phyloP scores from a whole-genome alignment of 768 basidiomycete genomes.

The Suillus bovinus region DNA sequence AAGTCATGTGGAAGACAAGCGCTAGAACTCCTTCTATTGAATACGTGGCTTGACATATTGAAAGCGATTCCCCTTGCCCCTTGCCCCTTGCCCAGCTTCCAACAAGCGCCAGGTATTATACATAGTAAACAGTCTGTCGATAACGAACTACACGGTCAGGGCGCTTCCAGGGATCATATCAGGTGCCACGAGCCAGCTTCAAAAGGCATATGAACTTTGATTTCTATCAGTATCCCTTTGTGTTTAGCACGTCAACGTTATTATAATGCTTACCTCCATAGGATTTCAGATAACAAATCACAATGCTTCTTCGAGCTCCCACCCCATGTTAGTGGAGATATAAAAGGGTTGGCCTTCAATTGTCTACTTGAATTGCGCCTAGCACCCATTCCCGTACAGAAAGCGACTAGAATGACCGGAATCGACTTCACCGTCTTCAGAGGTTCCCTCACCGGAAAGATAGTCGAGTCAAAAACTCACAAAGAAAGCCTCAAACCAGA shows the following conservation, averaged over 20 bases:
- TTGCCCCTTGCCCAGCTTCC: neutral
- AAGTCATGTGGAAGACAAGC: neutral
- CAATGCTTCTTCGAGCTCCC: neutral
- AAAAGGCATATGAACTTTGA: neutral
- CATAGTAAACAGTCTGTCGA: neutral
- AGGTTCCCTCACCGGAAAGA: constrained; percentile 22
- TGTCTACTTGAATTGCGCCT: neutral
- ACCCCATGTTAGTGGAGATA: neutral
- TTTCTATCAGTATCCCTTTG: neutral
- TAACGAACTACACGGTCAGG: neutral
- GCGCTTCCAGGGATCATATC: neutral
- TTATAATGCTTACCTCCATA: neutral
- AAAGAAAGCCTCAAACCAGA: constrained; percentile 23
- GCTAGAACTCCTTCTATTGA: neutral
- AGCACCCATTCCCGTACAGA: neutral
- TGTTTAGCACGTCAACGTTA: neutral
- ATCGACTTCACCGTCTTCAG: constrained; percentile 34
- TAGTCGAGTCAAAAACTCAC: constrained; percentile 19
- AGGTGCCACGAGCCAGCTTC: neutral
- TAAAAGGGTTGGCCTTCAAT: neutral
- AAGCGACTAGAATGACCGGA: constrained; percentile 12
- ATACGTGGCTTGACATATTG: neutral
- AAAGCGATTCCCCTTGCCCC: neutral
- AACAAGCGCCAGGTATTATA: neutral
- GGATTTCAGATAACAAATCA: neutral